Evolutionary conservation across 192 early-diverging fungal species (phyloP), one percentile per base, ranked within the genome.

Genomic region (Backusella tuberculispora): DNA sequence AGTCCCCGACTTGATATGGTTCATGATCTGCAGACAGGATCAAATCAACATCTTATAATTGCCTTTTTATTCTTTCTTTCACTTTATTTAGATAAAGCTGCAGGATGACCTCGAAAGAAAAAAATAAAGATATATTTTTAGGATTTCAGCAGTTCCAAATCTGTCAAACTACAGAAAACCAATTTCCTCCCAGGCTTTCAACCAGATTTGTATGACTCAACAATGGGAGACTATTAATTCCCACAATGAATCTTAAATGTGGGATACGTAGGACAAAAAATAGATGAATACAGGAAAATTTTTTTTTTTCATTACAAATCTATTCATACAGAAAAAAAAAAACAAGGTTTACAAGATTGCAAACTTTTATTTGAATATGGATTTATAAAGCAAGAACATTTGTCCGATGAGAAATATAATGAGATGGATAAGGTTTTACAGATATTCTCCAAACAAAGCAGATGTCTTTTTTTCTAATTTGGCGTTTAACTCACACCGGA

Each of bases 391-490:
- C 45, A 69, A 47, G 44, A 69, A 34, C 9, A 60, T 60, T 60
- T 60, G 53, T 4, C 53, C 53, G 53, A 9, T 60, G 48, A 50
- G 48, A 50, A 14, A 50, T 19, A 14, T 50, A 34, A 34, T 34
- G 2, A 34, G 29, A 34, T 2, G 2, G 29, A 34, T 34, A 2
- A 1, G 29, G 53, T 60, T 60, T 60, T 60, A 60, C 21, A 60
- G 53, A 60, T 60, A 60, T 26, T 8, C 53, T 60, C 24, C 68
- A 69, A 69, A 69, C 13, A 69, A 47, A 26, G 38, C 68, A 69
- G 68, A 69, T 40, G 21, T n/a, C 24, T 47, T 69, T 34, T 69
- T 46, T 29, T 69, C 68, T 29, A 69, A 69, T 29, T 69, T 45
- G 21, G 68, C n/a, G 7, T 26, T 21, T 13, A 14, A 17, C 26